These are phyloP conservation scores for Hibiscus trionum DNA, from an alignment of 345 rosid species.

Conservation along the genomic window DNA sequence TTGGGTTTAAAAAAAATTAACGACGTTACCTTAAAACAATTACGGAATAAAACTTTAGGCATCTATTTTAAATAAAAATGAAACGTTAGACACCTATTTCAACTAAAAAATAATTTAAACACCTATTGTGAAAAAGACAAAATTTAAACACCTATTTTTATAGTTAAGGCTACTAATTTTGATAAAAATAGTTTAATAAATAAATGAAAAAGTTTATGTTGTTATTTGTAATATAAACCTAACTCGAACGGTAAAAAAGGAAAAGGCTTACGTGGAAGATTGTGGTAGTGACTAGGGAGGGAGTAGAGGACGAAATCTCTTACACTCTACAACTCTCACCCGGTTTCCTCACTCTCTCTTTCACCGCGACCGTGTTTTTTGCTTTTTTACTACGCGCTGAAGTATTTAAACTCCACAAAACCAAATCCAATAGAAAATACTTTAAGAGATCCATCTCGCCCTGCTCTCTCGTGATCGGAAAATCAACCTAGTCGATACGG, in stretches of 20 bases:
- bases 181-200: too few species aligned
- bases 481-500: conserved; percentile 5
- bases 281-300: not conserved
- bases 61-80: too few species aligned
- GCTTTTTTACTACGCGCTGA: not conserved
- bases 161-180: too few species aligned
- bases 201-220: too few species aligned
- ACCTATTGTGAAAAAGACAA: too few species aligned
- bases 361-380: not conserved
- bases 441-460: conserved; percentile 5
- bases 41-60: too few species aligned
- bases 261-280: conserved; percentile 10
- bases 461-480: conserved; percentile 3
- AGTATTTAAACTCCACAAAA: not conserved
- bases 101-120: too few species aligned
- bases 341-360: not conserved
- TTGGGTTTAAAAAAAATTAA: too few species aligned
- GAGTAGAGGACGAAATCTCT: conserved; percentile 5
- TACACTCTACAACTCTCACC: not conserved
- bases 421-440: not conserved
- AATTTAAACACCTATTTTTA: too few species aligned
- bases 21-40: too few species aligned
- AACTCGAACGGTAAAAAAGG: not conserved
- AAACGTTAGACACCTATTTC: too few species aligned
- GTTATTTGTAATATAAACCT: too few species aligned